Base-by-base conservation (phyloP, 2,329 filamentous ascomycete genomes). In the Curvularia sp. region DNA sequence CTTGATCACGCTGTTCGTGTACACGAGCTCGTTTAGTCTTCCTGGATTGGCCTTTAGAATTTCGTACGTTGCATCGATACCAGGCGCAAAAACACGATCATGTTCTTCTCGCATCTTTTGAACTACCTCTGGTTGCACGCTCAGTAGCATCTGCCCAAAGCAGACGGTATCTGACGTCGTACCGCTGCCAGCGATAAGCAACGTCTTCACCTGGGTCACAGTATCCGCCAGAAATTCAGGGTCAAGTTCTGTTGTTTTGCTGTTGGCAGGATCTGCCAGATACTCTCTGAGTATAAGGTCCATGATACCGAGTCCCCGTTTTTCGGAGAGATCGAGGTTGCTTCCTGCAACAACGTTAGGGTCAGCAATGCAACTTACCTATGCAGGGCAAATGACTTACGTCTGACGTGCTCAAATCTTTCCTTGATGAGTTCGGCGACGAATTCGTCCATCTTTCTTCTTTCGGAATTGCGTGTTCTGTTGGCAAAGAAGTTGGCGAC, bases 1-100 rank as follows among this genome's bases (percentile, higher is more conserved):
- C 57, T 83, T 83, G 59, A 85, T 78, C 7, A 84, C 78, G 25
- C 83, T 83, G 5, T 72, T 73, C 3, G 83, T 84, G 67, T 84
- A 86, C 0, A 79, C 77, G 23, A 87, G 76, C 41, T 79, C 74
- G 68, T 83, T 84, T 49, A 87, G 75, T 3, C 82, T 74, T 25
- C 77, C 69, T 0, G 82, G 79, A 25, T 83, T 73, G 2, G 75
- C 61, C 32, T 74, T 69, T 19, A 87, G 74, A 27, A 76, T 69
- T 2, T 70, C 64, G 28, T 77, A 78, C 0, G 77, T 76, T 4
- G 70, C 69, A 5, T 74, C 65, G 8, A 75, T 66, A 41, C 81
- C 77, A 0, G 77, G 55, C 10, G 83, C 81, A 41, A 86, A 80
- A n/a, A 87, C 75, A 2, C 73, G 71, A 62, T 84, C 80, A 62